Conservation (phyloP, 306 rosid species). For the Gastrolobium bilobum region DNA sequence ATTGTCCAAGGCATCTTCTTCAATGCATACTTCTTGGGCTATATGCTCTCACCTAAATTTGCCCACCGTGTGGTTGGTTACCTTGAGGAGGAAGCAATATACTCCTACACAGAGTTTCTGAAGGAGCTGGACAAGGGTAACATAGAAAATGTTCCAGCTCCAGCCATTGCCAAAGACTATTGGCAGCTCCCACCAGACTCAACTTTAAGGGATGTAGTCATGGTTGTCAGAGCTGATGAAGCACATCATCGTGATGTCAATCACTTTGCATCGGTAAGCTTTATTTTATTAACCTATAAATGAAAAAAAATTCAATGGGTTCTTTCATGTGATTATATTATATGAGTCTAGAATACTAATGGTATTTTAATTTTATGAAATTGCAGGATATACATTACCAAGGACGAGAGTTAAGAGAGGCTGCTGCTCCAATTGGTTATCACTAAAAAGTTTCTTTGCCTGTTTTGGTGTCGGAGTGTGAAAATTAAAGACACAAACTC, state of each 20-base stretch:
- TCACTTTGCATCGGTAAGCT: conserved; percentile 78
- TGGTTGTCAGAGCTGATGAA: conserved; percentile 80
- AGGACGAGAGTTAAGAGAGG: conserved; percentile 68
- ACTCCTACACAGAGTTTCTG: conserved; percentile 82
- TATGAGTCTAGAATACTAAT: conserved; percentile 4
- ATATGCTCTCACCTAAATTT: conserved; percentile 71
- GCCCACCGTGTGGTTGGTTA: conserved; percentile 88
- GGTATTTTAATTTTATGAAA: conserved; percentile 27
- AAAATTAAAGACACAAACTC: not conserved
- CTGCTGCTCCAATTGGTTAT: conserved; percentile 79
- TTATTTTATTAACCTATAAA: not conserved
- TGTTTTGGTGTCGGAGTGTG: conserved; percentile 6
- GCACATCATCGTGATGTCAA: conserved; percentile 90
- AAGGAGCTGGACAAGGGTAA: conserved; percentile 78
- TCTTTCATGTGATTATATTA: not conserved
- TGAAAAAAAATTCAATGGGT: not conserved
- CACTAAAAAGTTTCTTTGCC: conserved; percentile 52
- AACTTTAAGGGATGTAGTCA: conserved; percentile 71
- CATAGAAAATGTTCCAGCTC: conserved; percentile 76
- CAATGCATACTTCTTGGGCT: conserved; percentile 79
- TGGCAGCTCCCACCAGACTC: conserved; percentile 74
- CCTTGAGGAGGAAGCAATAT: conserved; percentile 86
- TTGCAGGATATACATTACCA: conserved; percentile 81
- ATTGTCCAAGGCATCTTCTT: conserved; percentile 81
- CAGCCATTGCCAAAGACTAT: conserved; percentile 81